phyloP scores from a whole-genome alignment of 495 filamentous ascomycete genomes.

The Hyaloscypha finlandica region DNA sequence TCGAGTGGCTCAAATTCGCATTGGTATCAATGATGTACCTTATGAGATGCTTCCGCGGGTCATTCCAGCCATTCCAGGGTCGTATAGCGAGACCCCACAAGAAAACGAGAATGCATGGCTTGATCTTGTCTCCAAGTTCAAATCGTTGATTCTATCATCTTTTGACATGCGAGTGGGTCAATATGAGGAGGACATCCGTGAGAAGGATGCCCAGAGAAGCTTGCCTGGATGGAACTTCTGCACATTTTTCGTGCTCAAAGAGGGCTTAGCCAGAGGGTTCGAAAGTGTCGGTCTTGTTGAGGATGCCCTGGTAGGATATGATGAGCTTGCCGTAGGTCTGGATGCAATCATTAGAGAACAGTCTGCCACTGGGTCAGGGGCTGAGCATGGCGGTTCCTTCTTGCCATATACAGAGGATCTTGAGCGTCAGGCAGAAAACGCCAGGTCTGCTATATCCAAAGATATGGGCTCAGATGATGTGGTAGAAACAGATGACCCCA shows the following conservation, averaged over 20 bases:
- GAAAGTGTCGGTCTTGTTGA: conserved; percentile 96
- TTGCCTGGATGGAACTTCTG: conserved; percentile 99
- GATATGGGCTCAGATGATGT: conserved; percentile 23
- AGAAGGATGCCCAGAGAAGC: conserved; percentile 84
- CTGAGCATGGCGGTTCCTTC: conserved; percentile 67
- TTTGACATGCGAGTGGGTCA: conserved; percentile 90
- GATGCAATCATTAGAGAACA: conserved; percentile 82
- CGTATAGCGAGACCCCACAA: conserved; percentile 63
- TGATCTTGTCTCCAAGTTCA: conserved; percentile 84
- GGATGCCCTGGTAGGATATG: conserved; percentile 89
- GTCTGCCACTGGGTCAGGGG: conserved; percentile 48
- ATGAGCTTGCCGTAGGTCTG: conserved; percentile 84
- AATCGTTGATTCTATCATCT: conserved; percentile 80
- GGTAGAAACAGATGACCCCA: conserved; percentile 44
- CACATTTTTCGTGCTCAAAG: conserved; percentile 97
- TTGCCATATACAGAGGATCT: conserved; percentile 71
- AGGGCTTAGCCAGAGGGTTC: conserved; percentile 89
- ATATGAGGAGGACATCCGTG: conserved; percentile 96
- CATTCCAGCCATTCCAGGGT: conserved; percentile 56
- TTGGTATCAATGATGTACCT: conserved; percentile 63
- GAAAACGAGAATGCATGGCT: conserved; percentile 73
- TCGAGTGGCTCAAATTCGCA: conserved; percentile 81
- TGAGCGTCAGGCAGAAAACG: conserved; percentile 55
- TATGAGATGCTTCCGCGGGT: conserved; percentile 57
- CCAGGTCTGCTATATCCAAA: conserved; percentile 37